These are phyloP conservation scores for Arthonia radiata DNA, from an alignment of 495 filamentous ascomycete species.

Conservation along the genomic window DNA sequence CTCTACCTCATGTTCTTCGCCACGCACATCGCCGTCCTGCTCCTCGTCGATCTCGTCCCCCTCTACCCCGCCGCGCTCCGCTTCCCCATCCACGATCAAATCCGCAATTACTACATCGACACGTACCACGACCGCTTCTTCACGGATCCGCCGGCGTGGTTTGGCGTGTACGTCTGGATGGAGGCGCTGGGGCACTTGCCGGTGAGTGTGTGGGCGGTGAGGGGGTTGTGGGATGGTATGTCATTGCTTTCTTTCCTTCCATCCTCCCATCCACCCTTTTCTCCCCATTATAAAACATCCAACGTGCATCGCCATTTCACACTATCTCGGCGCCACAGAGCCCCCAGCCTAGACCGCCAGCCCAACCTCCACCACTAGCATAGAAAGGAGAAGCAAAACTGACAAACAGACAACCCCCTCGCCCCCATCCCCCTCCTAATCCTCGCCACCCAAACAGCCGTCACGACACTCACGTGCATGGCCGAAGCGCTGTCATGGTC, in stretches of 20 bases:
- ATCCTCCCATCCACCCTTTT: background rate
- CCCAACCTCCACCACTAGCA: background rate
- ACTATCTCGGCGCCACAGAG: constrained; percentile 21
- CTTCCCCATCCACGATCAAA: constrained; percentile 19
- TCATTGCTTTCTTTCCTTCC: background rate
- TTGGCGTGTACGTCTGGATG: constrained; percentile 38
- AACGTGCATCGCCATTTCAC: background rate
- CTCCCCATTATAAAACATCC: constrained; percentile 1
- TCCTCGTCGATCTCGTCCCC: constrained; percentile 20
- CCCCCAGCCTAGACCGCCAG: background rate
- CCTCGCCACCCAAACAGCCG: constrained; percentile 39
- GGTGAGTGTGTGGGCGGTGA: constrained; percentile 36
- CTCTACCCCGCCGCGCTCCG: constrained; percentile 33
- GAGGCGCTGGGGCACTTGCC: constrained; percentile 48
- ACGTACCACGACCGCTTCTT: constrained; percentile 62
- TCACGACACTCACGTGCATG: constrained; percentile 52
- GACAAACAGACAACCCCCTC: constrained; percentile 15
- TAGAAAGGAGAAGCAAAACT: background rate
- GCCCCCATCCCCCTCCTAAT: constrained; percentile 40
- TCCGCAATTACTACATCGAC: constrained; percentile 37
- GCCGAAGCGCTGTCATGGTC: constrained; percentile 24
- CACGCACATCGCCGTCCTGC: constrained; percentile 40
- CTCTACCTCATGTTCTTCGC: constrained; percentile 46
- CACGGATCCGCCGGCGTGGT: constrained; percentile 40
- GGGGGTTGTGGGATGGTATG: constrained; percentile 26